Evolutionary conservation across 2,329 filamentous ascomycete genomes (phyloP), one percentile per base, ranked within the genome.

Genomic region (Thielaviopsis punctulata): DNA sequence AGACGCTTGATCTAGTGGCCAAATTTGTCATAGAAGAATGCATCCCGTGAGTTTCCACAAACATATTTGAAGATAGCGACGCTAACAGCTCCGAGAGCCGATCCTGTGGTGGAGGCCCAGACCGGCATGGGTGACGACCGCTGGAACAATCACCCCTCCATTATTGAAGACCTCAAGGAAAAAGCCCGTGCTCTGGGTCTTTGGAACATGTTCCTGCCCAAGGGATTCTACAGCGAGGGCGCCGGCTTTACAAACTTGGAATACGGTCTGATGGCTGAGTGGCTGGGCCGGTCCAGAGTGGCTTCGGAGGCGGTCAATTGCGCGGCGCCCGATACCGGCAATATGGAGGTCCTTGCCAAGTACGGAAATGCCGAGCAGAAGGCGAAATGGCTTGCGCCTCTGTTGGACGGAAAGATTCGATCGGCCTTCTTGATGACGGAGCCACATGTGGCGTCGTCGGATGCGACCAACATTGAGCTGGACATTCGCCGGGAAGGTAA

Each of bases 131-230:
- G 85, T 57, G 73, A 81, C 48, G 69, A 77, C 56, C 80, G 90
- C 72, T 96, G 90, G 84, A 76, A 83, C 58, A 69, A 73, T 39
- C 84, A 93, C 64, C 90, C 92, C 1, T 65, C 73, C 43, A 75
- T 96, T 60, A 77, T 98, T 56, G 92, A 98, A 59, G 82, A 92
- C 52, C 76, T 98, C 60, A 96, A 96, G 76, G 72, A 69, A 58
- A 85, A 88, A 66, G 92, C 90, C 45, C 77, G 75, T 62, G 75
- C 83, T 60, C 76, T 95, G 23, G 92, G 90, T 1, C 73, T 98
- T 45, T 98, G 92, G 92, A 98, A 98, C 69, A 84, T 98, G 82
- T 98, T 98, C 73, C 69, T 98, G 59, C 86, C 92, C 58, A 90
- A 85, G 71, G 88, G 82, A 61, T 89, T 95, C 69, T 96, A 95